Conservation (phyloP, 2,329 filamentous ascomycete genomes). For the Xylaria arbuscula region DNA sequence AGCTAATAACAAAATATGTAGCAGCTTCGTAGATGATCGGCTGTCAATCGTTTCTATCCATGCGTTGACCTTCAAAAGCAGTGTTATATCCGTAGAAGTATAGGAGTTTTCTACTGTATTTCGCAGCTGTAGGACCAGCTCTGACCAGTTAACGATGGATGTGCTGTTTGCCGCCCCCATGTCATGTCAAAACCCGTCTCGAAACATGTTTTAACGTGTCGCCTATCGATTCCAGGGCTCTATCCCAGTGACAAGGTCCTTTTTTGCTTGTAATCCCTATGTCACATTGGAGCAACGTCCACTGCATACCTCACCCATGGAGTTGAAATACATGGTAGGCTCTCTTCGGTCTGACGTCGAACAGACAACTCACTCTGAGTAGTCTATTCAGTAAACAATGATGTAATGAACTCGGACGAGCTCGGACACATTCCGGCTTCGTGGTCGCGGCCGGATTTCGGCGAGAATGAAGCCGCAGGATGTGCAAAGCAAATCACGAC, state of each 20-base stretch:
- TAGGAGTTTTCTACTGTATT: background rate
- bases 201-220: background rate
- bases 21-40: conserved; percentile 11
- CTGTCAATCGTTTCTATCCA: background rate
- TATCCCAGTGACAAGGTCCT: conserved; percentile 7
- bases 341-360: conserved; percentile 14
- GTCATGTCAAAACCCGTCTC: conserved; percentile 18
- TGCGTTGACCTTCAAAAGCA: background rate
- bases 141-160: too few relatives aligned
- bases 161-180: background rate
- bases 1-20: background rate
- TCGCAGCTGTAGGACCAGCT: too few relatives aligned
- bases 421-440: conserved; percentile 14
- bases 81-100: background rate
- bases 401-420: conserved; percentile 19
- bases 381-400: conserved; percentile 19
- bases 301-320: conserved; percentile 4
- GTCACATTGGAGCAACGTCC: background rate
- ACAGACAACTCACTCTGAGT: conserved; percentile 23
- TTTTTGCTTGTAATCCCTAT: background rate
- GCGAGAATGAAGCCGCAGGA: conserved; percentile 3
- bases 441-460: background rate
- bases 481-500: background rate
- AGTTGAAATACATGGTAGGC: conserved; percentile 15
- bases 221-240: conserved; percentile 19